A percentile compares a stretch with the other conserved stretches of the same genome.
Conservation (phyloP, 2,329 filamentous ascomycete species). For the Sclerotinia glacialis region DNA sequence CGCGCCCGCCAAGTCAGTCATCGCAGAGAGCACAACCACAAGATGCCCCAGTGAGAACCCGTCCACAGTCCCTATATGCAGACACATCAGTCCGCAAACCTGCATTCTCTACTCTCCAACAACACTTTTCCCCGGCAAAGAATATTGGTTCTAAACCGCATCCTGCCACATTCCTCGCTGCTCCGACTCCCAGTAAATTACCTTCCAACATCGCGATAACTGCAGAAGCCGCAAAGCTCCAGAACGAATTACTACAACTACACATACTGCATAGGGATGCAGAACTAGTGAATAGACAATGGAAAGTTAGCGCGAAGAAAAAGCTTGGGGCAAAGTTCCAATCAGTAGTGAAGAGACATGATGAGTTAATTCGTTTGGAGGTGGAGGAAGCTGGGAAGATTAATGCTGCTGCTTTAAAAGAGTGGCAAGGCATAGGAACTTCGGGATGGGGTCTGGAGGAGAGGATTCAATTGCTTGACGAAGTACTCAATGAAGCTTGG, state of each 20-base stretch:
- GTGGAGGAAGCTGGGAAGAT: constrained; percentile 48
- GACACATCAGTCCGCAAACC: constrained; percentile 31
- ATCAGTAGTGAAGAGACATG: constrained; percentile 38
- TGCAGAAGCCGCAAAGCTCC: constrained; percentile 56
- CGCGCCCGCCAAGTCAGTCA: constrained; percentile 24
- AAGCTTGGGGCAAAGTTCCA: constrained; percentile 49
- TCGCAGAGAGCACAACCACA: constrained; percentile 5
- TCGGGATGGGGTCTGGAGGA: constrained; percentile 49
- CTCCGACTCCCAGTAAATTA: constrained; percentile 59
- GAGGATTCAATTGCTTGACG: constrained; percentile 56
- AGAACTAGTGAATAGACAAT: constrained; percentile 45
- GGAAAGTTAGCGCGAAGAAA: constrained; percentile 54
- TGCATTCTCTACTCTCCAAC: constrained; percentile 59
- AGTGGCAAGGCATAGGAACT: constrained; percentile 45
- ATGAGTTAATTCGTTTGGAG: constrained; percentile 44
- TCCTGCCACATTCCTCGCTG: constrained; percentile 56
- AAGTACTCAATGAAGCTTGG: constrained; percentile 57
- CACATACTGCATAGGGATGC: constrained; percentile 61
- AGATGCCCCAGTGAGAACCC: constrained; percentile 12
- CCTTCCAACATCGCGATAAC: constrained; percentile 58
- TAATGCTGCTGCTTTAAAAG: constrained; percentile 52
- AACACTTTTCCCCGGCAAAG: constrained; percentile 66
- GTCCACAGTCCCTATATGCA: constrained; percentile 23
- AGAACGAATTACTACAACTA: constrained; percentile 64
- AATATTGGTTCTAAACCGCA: constrained; percentile 58